Evolutionary conservation across 257 asterid genomes (phyloP), one percentile per base, ranked within the genome.

Genomic region (Penstemon davidsonii): DNA sequence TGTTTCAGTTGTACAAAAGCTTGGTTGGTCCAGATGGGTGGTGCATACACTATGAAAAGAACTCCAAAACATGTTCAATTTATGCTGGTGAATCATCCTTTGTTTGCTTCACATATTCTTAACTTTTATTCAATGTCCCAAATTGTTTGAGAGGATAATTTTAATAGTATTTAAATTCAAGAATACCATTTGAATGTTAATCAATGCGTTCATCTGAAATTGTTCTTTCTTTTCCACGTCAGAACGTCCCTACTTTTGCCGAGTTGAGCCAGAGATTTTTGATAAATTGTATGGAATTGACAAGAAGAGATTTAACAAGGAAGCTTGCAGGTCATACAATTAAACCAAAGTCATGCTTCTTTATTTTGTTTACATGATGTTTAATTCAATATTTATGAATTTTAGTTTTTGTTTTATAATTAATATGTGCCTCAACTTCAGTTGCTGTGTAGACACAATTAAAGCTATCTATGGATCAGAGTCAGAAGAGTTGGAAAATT

Each of bases 11-110:
- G 41, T 92, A 76, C 69, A 81, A 81, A 59, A 86, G 93, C 85
- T 59, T 92, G 90, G 85, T 90, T 70, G 97, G 96, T n/a, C 39
- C 80, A 36, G 98, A 92, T 81, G 98, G 98, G 60, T 90, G 97
- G 97, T 92, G 98, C 81, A 70, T 85, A 72, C 91, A 92, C 81
- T 90, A 77, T 15, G 96, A 92, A 11, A 92, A 92, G 76, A 75
- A 79, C 76, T 77, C 90, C 44, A 90, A 96, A 81, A 86, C 75
- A 57, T 90, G 97, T 67, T 82, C 95, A 46, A 90, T 86, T 62
- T 92, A 92, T 77, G 86, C 87, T 4, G 96, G 98, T 92, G 75
- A 66, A 60, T 67, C 49, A 60, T 56, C 12, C 5, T 43, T 41
- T 53, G 13, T 60, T 73, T 47, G 50, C 60, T 15, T 47, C 56